A percentile compares a stretch with the other conserved stretches of the same genome.
Evolutionary conservation across 257 asterid genomes (phyloP).

Genomic region (Scutellaria barbata): DNA sequence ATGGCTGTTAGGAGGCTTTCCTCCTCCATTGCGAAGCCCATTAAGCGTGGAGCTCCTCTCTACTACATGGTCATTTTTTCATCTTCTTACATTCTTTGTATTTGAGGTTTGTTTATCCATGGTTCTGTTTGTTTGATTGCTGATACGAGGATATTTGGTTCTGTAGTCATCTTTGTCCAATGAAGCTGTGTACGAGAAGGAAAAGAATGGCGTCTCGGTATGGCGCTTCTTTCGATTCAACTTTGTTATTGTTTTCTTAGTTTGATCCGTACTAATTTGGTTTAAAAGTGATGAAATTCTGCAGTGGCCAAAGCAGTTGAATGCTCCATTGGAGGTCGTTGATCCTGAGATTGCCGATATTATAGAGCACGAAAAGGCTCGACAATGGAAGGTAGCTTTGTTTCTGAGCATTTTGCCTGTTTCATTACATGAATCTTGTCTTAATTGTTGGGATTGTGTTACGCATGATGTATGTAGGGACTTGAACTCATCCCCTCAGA

Average conservation of each 20-base stretch:
- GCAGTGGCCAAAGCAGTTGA: slow-evolving; percentile 87
- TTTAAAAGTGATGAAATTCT: slow-evolving; percentile 15
- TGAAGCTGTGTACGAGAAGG: slow-evolving; percentile 86
- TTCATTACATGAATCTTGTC: background rate
- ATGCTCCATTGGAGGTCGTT: slow-evolving; percentile 70
- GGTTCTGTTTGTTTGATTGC: slow-evolving; percentile 8
- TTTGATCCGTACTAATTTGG: slow-evolving; percentile 5
- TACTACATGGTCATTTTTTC: slow-evolving; percentile 62
- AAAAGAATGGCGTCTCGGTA: slow-evolving; percentile 69
- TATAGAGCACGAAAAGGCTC: slow-evolving; percentile 86
- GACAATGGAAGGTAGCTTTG: slow-evolving; percentile 85
- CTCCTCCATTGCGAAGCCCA: slow-evolving; percentile 65
- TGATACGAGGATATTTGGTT: background rate
- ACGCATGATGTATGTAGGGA: slow-evolving; percentile 57
- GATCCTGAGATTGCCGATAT: slow-evolving; percentile 90
- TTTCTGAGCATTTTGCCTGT: background rate
- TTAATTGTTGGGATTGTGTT: slow-evolving; percentile 6
- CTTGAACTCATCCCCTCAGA: slow-evolving; percentile 86
- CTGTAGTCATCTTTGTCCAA: slow-evolving; percentile 74
- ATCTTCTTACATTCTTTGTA: background rate
- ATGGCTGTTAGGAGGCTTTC: slow-evolving; percentile 82
- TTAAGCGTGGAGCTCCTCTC: slow-evolving; percentile 68
- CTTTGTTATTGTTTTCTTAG: background rate
- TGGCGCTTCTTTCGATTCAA: slow-evolving; percentile 30
- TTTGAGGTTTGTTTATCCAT: background rate